Conservation (phyloP, 345 rosid species). For the Angophora floribunda region DNA sequence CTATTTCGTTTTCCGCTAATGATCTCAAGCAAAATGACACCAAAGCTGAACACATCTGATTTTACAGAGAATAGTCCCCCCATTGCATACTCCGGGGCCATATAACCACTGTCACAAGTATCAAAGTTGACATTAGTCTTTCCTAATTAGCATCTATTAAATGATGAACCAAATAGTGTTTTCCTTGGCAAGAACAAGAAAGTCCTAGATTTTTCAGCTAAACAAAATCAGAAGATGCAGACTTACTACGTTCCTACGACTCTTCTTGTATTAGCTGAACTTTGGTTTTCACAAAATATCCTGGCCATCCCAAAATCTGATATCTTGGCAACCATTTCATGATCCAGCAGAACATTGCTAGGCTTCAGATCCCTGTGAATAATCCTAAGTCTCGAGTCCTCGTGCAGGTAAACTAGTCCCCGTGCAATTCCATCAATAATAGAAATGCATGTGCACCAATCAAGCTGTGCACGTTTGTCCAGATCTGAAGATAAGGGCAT, state of each 20-base stretch:
- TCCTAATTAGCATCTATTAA: neutral
- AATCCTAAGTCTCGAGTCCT: constrained; percentile 33
- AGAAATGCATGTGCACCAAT: constrained; percentile 23
- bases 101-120: constrained; percentile 21
- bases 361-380: constrained; percentile 43
- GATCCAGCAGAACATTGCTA: constrained; percentile 27
- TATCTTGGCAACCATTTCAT: constrained; percentile 33
- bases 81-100: constrained; percentile 38
- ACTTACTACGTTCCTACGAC: constrained; percentile 21
- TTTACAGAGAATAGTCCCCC: constrained; percentile 26
- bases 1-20: constrained; percentile 19
- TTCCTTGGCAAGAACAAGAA: neutral
- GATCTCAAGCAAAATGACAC: constrained; percentile 35
- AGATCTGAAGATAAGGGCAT: constrained; percentile 5
- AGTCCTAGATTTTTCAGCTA: neutral
- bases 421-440: constrained; percentile 28
- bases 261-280: constrained; percentile 7
- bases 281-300: constrained; percentile 9
- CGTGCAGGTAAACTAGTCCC: constrained; percentile 39
- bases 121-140: neutral
- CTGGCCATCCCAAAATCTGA: constrained; percentile 43
- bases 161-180: neutral
- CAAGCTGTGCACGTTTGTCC: constrained; percentile 4
- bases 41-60: constrained; percentile 37
- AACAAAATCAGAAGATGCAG: neutral